Evolutionary conservation across 83 land plant species (phyloP), one percentile per base, ranked within the genome.

Genomic region (Isoetes engelmannii): DNA sequence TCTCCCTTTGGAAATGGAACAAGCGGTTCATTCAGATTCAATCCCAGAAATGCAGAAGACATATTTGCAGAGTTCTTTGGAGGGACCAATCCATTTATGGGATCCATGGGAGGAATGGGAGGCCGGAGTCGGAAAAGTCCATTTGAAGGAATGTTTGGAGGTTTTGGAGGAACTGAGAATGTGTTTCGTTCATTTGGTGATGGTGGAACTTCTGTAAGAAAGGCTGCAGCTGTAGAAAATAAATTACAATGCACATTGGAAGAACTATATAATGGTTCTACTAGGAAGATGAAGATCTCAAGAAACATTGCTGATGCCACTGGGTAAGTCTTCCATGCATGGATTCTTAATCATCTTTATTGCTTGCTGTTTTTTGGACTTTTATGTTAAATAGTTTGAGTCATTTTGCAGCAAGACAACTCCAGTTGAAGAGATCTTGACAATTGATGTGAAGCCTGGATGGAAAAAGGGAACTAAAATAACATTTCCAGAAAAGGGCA

Each of bases 401-500:
- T 8, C 6, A 19, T n/a, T n/a, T n/a, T 59, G 70, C 69, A 59
- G 72, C 28, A 57, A 44, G 72, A 4, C 20, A 4, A 60, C 37
- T 53, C 74, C 74, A 4, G 13, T 46, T 4, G 74, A 72, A 21
- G 71, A 72, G 70, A 72, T 72, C 4, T 15, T 72, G 6, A 72
- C 74, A 19, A 64, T 72, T 19, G 59, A 65, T n/a, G 72, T 72
- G 19, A 66, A 65, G 57, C 74, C 74, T 0, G 74, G 74, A 4
- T 72, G 74, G 74, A 72, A 72, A 43, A 66, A 72, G 37, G 74
- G 74, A 5, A 72, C 74, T 5, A 72, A 66, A 12, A 72, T 72
- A 4, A 72, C 74, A 2, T 65, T 72, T 15, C 74, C 73, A 3
- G 72, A 65, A 43, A 50, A 51, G 8, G 74, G 74, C 4, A 72